Evolutionary conservation across 345 rosid genomes (phyloP), one percentile per base, ranked within the genome.

Genomic region (Balakata baccata): DNA sequence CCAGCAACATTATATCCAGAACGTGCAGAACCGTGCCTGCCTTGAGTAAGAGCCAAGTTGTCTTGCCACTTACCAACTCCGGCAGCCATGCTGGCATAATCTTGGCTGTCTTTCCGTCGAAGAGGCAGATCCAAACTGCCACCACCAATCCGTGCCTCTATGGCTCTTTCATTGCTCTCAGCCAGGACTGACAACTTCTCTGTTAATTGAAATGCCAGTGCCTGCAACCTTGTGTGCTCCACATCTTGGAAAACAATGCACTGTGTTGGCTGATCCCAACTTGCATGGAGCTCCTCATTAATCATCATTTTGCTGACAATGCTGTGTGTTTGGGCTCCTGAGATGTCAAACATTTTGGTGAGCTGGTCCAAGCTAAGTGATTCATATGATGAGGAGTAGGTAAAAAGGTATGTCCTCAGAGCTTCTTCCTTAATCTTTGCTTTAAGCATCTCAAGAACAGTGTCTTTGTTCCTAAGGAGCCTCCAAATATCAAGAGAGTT

Each of bases 391-490:
- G 85, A 75, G 5, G 91, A 80, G 83, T 84, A 89, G 23, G 93
- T 86, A 29, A 94, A 82, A 34, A 94, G 90, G 70, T 86, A 92
- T 23, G 96, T 92, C 84, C 89, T 88, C 60, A 94, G 45, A 73
- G 94, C 97, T 77, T 88, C 98, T 80, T 90, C 98, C 82, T 94
- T 94, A 69, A 94, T 85, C 81, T 88, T 92, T 66, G 81, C 85
- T 81, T 86, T 87, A 52, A 94, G 83, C 93, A 90, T 92, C 64
- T 82, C 90, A 8, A 90, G 90, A 67, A 90, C 84, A 68, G 63
- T 68, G 34, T 89, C 92, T 8, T 83, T 75, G 68, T 88, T 80
- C 78, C 80, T 86, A 49, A 92, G 87, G 43, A 94, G 90, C 80
- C 80, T 89, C 98, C 98, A 92, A 61, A 84, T 85, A 77, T 88